Base-by-base conservation (phyloP, 1,284 basidiomycete species). In the Sanghuangporus baumii region DNA sequence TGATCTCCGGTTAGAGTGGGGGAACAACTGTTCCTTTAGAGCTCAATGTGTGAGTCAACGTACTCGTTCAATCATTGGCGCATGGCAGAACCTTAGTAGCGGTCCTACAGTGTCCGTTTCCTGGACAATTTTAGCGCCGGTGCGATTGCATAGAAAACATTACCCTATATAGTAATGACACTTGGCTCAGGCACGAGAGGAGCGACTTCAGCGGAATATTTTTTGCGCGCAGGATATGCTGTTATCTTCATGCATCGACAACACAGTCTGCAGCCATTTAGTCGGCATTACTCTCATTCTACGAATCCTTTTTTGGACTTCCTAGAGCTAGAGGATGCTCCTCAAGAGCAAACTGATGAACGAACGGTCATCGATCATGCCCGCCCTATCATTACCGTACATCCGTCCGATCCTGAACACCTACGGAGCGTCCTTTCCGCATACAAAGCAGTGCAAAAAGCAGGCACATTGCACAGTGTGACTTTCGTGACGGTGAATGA, bases 221-320 rank as follows among this genome's bases (percentile, higher is more conserved):
- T 99, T 74, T 83, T 99, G 62, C 84, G 87, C 69, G 87, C 91
- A 1, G 91, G 91, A 66, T 99, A 99, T 77, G 95, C 96, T 23
- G 97, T 99, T 72, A 96, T 99, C 71, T 99, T 99, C 76, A 91
- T 99, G 85, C 95, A 98, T 75, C 83, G 96, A 8, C 94, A 97
- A 74, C 96, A 98, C 79, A 97, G 94, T 68, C 85, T 99, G 40
- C 93, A 96, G 67, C 96, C 97, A 0, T 99, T 96, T 79, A 96
- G 93, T 69, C 79, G 96, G 57, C 96, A 98, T 73, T 99, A 98
- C 77, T 96, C 93, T 7, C 96, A 99, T 74, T 96, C 95, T 0
- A 95, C 95, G 2, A 96, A 98, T 74, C 96, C 96, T 0, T 98
- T 99, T 76, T 86, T 99, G 62, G 96, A 98, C 74, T 89, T 99